phyloP scores from a whole-genome alignment of 1,284 basidiomycete genomes.

The Porodaedalea pini region DNA sequence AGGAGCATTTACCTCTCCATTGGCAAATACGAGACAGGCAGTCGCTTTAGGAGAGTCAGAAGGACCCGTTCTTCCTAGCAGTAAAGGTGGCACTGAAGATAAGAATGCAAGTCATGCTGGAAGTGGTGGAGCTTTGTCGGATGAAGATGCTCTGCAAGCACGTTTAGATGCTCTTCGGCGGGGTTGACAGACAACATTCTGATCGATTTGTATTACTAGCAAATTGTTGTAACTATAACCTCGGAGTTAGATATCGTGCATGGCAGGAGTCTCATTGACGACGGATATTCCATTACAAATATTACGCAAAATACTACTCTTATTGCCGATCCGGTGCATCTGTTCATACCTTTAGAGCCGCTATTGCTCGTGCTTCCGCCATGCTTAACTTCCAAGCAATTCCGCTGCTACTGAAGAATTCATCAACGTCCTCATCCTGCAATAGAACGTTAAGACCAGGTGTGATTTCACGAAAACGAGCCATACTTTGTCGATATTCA shows the following conservation, averaged over 20 bases:
- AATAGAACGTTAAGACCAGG: constrained; percentile 15
- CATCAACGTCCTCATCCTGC: constrained; percentile 87
- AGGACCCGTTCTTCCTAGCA: constrained; percentile 34
- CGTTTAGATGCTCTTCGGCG: constrained; percentile 78
- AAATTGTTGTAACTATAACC: background rate
- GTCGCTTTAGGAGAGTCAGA: constrained; percentile 75
- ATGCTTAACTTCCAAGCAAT: constrained; percentile 83
- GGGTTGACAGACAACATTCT: constrained; percentile 36
- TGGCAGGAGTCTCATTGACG: no score
- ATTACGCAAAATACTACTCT: background rate
- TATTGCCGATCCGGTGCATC: background rate
- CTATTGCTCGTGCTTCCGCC: constrained; percentile 73
- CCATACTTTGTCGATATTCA: constrained; percentile 85
- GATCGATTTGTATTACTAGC: background rate
- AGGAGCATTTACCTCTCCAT: constrained; percentile 59
- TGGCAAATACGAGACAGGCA: constrained; percentile 64
- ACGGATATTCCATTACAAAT: no score
- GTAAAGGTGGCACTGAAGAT: constrained; percentile 26
- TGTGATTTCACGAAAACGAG: background rate
- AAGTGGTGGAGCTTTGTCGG: constrained; percentile 50
- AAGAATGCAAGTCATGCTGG: constrained; percentile 36
- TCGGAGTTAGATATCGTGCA: no score
- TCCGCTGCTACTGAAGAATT: constrained; percentile 90
- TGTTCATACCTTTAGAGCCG: constrained; percentile 53
- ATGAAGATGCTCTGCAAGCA: constrained; percentile 88